Base-by-base conservation (phyloP, 164 flowering plant species). In the Nymphaea colorata region DNA sequence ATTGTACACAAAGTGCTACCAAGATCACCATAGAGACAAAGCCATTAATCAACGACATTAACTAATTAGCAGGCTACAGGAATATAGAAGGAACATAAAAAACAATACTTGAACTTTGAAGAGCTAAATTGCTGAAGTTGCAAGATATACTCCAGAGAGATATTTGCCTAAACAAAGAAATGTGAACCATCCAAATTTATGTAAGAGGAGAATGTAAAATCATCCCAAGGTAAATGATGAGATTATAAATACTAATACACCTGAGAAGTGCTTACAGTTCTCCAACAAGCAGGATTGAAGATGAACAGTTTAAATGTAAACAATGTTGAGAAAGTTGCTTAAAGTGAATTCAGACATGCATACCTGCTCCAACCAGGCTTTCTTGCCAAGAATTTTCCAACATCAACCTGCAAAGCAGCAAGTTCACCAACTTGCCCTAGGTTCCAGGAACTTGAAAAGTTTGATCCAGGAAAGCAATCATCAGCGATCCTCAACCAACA, bases 401-500 rank as follows among this genome's bases (percentile, higher is more conserved):
- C 84, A 74, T 95, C 99, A 63, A 90, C 89, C 79, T 95, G 99
- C 79, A 95, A 78, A 51, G 84, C 84, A 64, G 96, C 97, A 51
- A 95, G 84, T 83, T 95, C 99, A 67, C 96, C 96, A 75, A 83
- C 86, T 72, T 86, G 96, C 67, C 98, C 91, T 66, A 86, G 72
- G 78, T 81, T 89, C 94, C 93, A 90, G 43, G 99, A 90, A 80
- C 96, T 95, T 4, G 93, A 77, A 76, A 92, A 87, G 76, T 87
- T 92, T 64, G 98, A 92, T 65, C 89, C 90, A 64, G 97, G 97
- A 72, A 89, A 95, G 78, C 95, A 84, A 74, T 92, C 91, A 80
- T 95, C 99, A 3, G 96, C 99, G 36, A 92, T 96, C 67, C 98
- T 82, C 73, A 92, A 79, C 99, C 99, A 95, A 73, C 98, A 95